Percentiles rank a stretch among this genome's conserved stretches.
Conservation (phyloP, 2,329 filamentous ascomycete genomes). For the Stagonosporopsis cucurbitacearum region DNA sequence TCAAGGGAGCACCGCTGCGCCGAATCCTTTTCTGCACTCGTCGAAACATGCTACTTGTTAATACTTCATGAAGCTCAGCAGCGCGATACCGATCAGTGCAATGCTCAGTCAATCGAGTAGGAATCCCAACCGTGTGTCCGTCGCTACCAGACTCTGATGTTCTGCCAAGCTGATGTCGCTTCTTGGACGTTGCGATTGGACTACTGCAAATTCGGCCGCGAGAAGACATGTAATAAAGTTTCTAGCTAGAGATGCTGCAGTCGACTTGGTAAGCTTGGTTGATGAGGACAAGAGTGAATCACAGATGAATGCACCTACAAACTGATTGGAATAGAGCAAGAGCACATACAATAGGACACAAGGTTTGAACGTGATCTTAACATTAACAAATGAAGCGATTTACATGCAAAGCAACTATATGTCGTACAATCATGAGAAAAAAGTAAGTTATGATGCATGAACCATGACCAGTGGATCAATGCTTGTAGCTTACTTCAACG, state of each 20-base stretch:
- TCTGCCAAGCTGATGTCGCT: conserved; percentile 5
- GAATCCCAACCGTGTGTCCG: not conserved
- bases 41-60: not conserved
- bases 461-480: conserved; percentile 11
- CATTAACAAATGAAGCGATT: conserved; percentile 15
- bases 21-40: not conserved
- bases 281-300: not conserved
- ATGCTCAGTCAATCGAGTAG: not conserved
- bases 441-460: conserved; percentile 6
- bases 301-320: not conserved
- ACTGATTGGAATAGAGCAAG: not conserved
- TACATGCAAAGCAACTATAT: conserved; percentile 11
- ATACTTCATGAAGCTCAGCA: conserved; percentile 1
- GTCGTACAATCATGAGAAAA: conserved; percentile 6
- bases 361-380: conserved; percentile 22
- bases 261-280: not conserved
- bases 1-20: not conserved
- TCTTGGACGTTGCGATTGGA: not conserved
- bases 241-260: not conserved
- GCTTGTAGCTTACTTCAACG: not conserved
- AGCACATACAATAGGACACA: not conserved
- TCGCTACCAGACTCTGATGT: not conserved
- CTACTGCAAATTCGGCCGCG: not conserved
- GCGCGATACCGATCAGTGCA: conserved; percentile 1
- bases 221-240: not conserved